Conservation (phyloP, 306 rosid species). For the Cucumis hystrix region DNA sequence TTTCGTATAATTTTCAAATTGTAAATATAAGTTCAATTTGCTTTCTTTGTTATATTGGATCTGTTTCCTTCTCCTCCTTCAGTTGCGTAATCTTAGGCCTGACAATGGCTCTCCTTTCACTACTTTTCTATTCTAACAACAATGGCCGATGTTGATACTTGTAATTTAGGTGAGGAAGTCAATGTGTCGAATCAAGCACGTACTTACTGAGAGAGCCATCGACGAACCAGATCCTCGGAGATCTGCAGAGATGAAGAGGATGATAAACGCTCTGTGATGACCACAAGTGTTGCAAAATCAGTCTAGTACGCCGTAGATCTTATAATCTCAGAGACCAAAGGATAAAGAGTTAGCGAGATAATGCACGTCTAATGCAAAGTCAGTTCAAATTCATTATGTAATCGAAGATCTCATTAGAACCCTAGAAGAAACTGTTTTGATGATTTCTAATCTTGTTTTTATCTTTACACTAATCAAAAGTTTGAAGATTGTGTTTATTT, state of each 20-base stretch:
- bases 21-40: background rate
- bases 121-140: background rate
- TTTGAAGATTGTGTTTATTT: background rate
- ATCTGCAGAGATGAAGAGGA: constrained; percentile 93
- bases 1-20: constrained; percentile 3
- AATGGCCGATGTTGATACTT: background rate
- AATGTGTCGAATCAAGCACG: constrained; percentile 94
- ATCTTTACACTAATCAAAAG: background rate
- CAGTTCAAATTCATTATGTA: background rate
- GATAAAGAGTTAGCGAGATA: background rate
- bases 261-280: constrained; percentile 64
- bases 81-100: background rate
- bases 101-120: background rate
- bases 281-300: background rate
- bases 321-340: background rate
- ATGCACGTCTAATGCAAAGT: background rate
- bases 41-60: background rate
- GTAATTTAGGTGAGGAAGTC: constrained; percentile 80
- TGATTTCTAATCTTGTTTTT: background rate
- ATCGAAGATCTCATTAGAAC: background rate
- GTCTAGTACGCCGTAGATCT: background rate
- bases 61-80: background rate
- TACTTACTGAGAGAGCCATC: constrained; percentile 86
- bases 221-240: constrained; percentile 91
- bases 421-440: background rate